Base-by-base conservation (phyloP, 2,329 filamentous ascomycete genomes). In the Didymella keratinophila region DNA sequence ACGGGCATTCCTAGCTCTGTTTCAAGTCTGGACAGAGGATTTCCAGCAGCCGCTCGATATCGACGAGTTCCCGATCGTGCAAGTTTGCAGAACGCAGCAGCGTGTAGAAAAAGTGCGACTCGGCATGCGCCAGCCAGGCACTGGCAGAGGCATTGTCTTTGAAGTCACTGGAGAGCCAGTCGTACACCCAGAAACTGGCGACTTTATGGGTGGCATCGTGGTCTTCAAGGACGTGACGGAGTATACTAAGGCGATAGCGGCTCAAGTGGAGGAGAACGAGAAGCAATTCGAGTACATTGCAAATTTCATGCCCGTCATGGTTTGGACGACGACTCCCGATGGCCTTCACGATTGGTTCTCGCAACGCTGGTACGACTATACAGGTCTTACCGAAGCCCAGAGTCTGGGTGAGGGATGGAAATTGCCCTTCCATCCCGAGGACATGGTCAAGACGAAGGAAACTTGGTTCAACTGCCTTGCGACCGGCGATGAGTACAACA, bases 281-380 rank as follows among this genome's bases (percentile, higher is more conserved):
- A 84, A 87, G 66, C 85, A 90, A 47, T 93, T 94, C 73, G 87
- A 87, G 68, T 81, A 89, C 7, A 92, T 93, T 47, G 91, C 89
- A 63, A 90, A 93, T 63, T 89, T 80, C 64, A 78, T 81, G 52
- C 79, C 79, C 1, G 73, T 78, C 43, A 78, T 84, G 76, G 87
- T 93, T 5, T 94, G 90, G 89, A 92, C 89, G 0, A 86, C 90
- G 0, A 86, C 78, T 0, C 82, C 89, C 0, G 84, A 89, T 16
- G 90, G 91, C 0, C 66, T 79, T 25, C 83, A 86, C 64, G 90
- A 93, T 67, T 93, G 91, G 76, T 93, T 89, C 74, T 91, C 89
- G 58, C 84, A 86, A 45, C 81, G 88, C n/a, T 94, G 90, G 89
- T 91, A 91, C 68, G 84, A 86, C n/a, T 93, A 91, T 67, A 93